Conservation (phyloP, 2,329 filamentous ascomycete genomes). For the Aspergillus pseudoviridinutans region DNA sequence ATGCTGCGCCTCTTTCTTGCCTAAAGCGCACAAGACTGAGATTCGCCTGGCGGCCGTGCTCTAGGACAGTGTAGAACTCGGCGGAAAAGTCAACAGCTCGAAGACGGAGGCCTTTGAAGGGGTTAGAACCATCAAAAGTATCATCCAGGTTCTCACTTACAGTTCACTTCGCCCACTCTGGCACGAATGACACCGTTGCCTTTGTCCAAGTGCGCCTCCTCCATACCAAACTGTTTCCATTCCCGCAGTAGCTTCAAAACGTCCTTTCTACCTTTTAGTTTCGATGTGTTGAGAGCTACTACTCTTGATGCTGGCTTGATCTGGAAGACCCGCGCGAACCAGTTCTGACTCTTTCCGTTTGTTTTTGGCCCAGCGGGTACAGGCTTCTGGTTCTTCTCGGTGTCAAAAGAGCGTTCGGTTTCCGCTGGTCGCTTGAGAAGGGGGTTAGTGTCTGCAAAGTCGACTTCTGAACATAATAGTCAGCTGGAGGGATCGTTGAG, state of each 20-base stretch:
- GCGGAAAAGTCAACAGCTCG: constrained; percentile 85
- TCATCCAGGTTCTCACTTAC: constrained; percentile 51
- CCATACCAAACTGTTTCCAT: constrained; percentile 79
- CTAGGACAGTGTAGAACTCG: constrained; percentile 84
- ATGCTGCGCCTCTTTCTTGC: constrained; percentile 86
- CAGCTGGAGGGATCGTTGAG: not conserved
- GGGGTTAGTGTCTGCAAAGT: constrained; percentile 1
- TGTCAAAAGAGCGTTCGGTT: constrained; percentile 15
- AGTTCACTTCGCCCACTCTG: constrained; percentile 70
- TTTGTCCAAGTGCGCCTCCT: constrained; percentile 74
- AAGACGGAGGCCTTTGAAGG: constrained; percentile 66
- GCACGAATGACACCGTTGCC: constrained; percentile 75
- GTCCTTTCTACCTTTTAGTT: constrained; percentile 71
- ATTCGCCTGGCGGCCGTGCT: constrained; percentile 72
- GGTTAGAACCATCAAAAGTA: constrained; percentile 14
- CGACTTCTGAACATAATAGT: constrained; percentile 6
- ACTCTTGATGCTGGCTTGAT: constrained; percentile 77
- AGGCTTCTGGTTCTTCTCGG: constrained; percentile 12
- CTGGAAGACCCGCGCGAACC: constrained; percentile 83
- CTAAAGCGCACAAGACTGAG: constrained; percentile 81
- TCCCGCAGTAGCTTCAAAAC: constrained; percentile 70
- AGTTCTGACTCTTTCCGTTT: constrained; percentile 61
- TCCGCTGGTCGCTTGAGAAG: constrained; percentile 14
- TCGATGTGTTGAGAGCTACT: constrained; percentile 70
- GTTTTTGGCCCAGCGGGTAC: constrained; percentile 12